Base-by-base conservation (phyloP, 202 grass and related monocot species). In the Schoenoplectus tabernaemontani region DNA sequence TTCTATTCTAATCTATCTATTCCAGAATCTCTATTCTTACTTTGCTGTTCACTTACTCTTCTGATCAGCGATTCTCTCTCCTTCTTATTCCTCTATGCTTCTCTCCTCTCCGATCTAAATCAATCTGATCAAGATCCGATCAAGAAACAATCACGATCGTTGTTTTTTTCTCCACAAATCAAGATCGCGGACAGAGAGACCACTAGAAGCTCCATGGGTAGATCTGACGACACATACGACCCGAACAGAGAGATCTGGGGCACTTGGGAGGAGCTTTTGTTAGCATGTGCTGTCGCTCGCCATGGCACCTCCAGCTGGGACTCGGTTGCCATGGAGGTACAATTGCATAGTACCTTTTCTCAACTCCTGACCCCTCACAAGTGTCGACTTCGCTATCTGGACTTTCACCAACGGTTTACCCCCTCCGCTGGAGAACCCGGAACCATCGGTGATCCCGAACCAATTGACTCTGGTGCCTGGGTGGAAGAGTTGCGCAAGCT, bases 251-350 rank as follows among this genome's bases (percentile, higher is more conserved):
- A 91, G 91, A 90, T 97, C 91, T 97, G 91, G 95, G 89, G 88
- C 9, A 94, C 91, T 36, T 82, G 83, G 83, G 95, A 98, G 84
- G 95, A 98, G 63, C 88, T 98, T 0, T 85, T 98, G 62, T 88
- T 94, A 56, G 88, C 84, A 17, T 87, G 79, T 63, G 83, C 89
- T 77, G 86, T 97, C 26, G 51, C 44, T 66, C 91, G 88, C 64
- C 95, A 97, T 69, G 95, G 87, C 37, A 87, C 86, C 26, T 50
- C 44, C 51, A 85, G 84, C 77, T 94, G 91, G 95, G 95, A 97
- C 36, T 77, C 61, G 20, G 91, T 97, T 34, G 91, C 91, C 39
- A 62, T 44, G 77, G 95, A 94, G 91, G 66, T 98, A 17, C 86
- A 82, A 68, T 73, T 84, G 36, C 86, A 88, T 22, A 57, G 72